These are phyloP conservation scores for Neocatenulostroma microsporum DNA, from an alignment of 2,329 filamentous ascomycete genomes.

Conservation along the genomic window DNA sequence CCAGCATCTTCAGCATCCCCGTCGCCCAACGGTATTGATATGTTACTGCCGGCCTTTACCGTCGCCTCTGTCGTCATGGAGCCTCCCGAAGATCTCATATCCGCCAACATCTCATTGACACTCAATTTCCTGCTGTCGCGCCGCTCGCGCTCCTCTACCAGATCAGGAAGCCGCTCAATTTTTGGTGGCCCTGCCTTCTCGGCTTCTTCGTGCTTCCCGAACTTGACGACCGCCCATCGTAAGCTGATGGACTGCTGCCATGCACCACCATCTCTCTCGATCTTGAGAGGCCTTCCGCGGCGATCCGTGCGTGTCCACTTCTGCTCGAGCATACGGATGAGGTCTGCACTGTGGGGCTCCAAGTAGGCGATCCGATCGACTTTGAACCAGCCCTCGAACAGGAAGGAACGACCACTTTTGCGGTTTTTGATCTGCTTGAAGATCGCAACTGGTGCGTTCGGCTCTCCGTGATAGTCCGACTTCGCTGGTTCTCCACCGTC, in stretches of 20 bases:
- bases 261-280: conserved; percentile 11
- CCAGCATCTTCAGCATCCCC: too few species aligned
- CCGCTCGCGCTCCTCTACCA: conserved; percentile 1
- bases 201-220: conserved; percentile 23
- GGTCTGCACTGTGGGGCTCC: conserved; percentile 15
- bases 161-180: conserved; percentile 15
- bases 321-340: conserved; percentile 25
- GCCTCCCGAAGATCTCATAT: conserved; percentile 20
- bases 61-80: too few species aligned
- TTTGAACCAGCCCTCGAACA: conserved; percentile 21
- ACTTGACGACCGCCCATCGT: conserved; percentile 27
- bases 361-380: conserved; percentile 20
- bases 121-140: conserved; percentile 13
- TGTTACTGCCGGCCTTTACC: too few species aligned
- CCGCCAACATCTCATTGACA: conserved; percentile 24
- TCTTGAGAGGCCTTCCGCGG: conserved; percentile 11
- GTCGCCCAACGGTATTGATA: too few species aligned
- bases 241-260: conserved; percentile 22
- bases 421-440: conserved; percentile 17
- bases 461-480: too few species aligned
- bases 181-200: conserved; percentile 14
- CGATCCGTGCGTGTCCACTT: conserved; percentile 20
- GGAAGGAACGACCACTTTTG: conserved; percentile 8
- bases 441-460: conserved; percentile 15
- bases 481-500: too few species aligned